Evolutionary conservation across 1,139 yeast species (phyloP), one percentile per base, ranked within the genome.

Genomic region (Eremothecium sinecaudum): DNA sequence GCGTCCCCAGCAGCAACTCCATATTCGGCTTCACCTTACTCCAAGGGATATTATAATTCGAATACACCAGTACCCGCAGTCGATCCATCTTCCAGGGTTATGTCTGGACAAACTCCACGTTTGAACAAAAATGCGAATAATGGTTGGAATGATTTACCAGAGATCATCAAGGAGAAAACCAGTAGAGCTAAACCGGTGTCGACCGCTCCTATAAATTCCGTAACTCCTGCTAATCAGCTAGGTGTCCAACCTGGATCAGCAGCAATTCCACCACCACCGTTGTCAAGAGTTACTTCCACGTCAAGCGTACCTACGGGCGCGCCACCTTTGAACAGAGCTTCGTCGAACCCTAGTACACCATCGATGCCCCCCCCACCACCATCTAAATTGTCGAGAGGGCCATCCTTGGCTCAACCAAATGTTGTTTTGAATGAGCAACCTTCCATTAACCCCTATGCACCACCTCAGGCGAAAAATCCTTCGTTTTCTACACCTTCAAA

Each of bases 131-230:
- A 69, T 50, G 79, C 79, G 30, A 77, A 77, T 30, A 90, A 81
- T 32, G 96, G 96, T 3, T 87, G 96, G 96, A 87, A 87, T 53
- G 96, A 87, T 58, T 66, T 87, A 45, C 95, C 96, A 32, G 69
- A 77, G n/a, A 66, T 73, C 18, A 69, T 79, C 56, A 74, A 65
- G 55, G 63, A 71, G 15, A 62, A 68, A 20, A 61, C 73, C 10
- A 67, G 73, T 22, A 69, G 79, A 46, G 61, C 61, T 24, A 56
- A 54, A 29, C 48, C 61, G 3, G 58, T 54, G 16, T 47, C 56
- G 2, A 51, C 55, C 15, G 51, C 58, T n/a, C 55, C 58, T 28
- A 40, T 42, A 4, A 39, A 42, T 26, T 36, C 41, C 14, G 26
- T 44, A n/a, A 28, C 40, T 10, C 33, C 50, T 16, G 48, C 45